These are phyloP conservation scores for Hibiscus mutabilis DNA, from an alignment of 345 rosid species.

Conservation along the genomic window DNA sequence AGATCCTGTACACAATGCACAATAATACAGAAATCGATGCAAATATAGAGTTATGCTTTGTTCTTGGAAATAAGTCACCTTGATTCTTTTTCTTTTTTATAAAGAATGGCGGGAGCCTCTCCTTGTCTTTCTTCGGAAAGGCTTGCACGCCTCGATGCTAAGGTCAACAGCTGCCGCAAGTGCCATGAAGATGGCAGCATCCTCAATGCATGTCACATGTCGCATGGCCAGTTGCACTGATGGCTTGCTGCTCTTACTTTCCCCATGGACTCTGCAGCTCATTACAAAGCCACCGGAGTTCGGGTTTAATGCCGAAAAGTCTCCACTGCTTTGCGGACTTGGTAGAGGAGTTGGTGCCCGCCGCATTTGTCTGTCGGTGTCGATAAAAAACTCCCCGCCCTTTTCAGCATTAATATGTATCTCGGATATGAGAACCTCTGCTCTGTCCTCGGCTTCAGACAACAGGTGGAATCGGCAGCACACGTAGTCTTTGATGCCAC, in stretches of 20 bases:
- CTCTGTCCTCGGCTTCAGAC: constrained; percentile 66
- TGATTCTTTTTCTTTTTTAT: constrained; percentile 22
- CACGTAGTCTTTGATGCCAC: constrained; percentile 73
- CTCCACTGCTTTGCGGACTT: constrained; percentile 91
- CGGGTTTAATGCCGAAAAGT: constrained; percentile 60
- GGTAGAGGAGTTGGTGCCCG: constrained; percentile 63
- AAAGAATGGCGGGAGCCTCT: constrained; percentile 60
- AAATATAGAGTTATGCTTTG: constrained; percentile 14
- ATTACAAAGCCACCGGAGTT: constrained; percentile 71
- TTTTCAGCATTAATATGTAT: constrained; percentile 73
- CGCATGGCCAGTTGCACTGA: constrained; percentile 81
- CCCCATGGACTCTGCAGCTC: constrained; percentile 91
- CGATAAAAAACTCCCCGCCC: constrained; percentile 86
- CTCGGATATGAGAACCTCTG: constrained; percentile 80
- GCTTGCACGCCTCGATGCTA: constrained; percentile 84
- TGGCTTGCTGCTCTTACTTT: constrained; percentile 79
- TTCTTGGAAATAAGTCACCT: constrained; percentile 19
- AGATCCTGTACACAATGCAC: constrained; percentile 28
- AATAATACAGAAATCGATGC: constrained; percentile 16
- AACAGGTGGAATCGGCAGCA: constrained; percentile 85
- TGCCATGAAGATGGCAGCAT: constrained; percentile 94
- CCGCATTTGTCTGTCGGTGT: constrained; percentile 67
- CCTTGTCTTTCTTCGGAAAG: constrained; percentile 63
- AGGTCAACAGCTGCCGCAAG: constrained; percentile 95
- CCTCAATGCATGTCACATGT: constrained; percentile 88